Conservation (phyloP, 139 green algal species). For the Diplosphaera chodatii region DNA sequence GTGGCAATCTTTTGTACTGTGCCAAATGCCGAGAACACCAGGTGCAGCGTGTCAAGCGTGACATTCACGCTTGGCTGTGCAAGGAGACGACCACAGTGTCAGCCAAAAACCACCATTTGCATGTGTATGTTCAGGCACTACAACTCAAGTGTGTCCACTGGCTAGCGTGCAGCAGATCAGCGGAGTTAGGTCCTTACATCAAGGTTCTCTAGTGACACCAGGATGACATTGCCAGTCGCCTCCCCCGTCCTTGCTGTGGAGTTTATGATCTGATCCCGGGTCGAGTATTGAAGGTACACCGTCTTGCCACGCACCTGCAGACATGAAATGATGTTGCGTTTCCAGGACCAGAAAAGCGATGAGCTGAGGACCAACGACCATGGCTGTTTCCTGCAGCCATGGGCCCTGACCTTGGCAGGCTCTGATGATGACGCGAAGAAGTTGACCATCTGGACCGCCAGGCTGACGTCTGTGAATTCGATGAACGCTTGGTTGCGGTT, state of each 20-base stretch:
- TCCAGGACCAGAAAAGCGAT: too few species aligned
- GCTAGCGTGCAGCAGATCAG: neutral
- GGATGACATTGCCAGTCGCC: conserved; percentile 37
- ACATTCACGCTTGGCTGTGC: conserved; percentile 25
- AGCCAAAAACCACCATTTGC: too few species aligned
- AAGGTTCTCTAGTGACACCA: conserved; percentile 42
- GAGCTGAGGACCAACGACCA: too few species aligned
- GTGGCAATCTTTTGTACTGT: conserved; percentile 61
- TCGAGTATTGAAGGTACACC: conserved; percentile 65
- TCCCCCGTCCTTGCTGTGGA: conserved; percentile 15
- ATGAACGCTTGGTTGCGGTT: conserved; percentile 67
- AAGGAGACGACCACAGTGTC: too few species aligned
- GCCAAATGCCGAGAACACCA: conserved; percentile 58
- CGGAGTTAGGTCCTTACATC: neutral
- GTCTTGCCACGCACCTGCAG: conserved; percentile 52
- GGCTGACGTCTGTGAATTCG: conserved; percentile 53
- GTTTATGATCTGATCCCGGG: conserved; percentile 53
- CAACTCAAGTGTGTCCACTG: too few species aligned
- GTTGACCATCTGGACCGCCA: conserved; percentile 53
- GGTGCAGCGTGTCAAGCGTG: conserved; percentile 41
- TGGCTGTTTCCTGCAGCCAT: too few species aligned
- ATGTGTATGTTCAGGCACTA: neutral
- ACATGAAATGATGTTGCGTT: too few species aligned
- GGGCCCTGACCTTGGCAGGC: conserved; percentile 54
- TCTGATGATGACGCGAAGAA: conserved; percentile 47